Percentiles rank a stretch among this genome's conserved stretches.
These are phyloP conservation scores for Lithocarpus polystachyus DNA, from an alignment of 306 rosid genomes.

Conservation along the genomic window DNA sequence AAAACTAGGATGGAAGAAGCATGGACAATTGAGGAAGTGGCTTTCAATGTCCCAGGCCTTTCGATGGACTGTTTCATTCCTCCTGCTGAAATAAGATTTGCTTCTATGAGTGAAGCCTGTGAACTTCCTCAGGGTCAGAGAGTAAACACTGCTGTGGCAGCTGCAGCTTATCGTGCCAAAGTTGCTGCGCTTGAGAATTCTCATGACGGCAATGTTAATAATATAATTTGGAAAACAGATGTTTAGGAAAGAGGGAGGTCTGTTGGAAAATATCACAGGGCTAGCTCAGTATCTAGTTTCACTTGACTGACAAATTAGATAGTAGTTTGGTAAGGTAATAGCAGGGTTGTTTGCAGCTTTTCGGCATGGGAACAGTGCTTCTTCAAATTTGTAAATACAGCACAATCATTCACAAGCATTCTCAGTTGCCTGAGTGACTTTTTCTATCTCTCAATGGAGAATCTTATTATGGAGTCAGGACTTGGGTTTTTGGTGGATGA, in stretches of 20 bases:
- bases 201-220: conserved; percentile 45
- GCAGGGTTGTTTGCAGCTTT: conserved; percentile 42
- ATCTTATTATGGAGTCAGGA: conserved; percentile 5
- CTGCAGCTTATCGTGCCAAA: conserved; percentile 61
- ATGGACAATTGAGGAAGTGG: conserved; percentile 98
- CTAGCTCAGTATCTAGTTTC: conserved; percentile 48
- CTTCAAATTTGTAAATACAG: conserved; percentile 60
- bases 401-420: conserved; percentile 24
- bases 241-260: conserved; percentile 39
- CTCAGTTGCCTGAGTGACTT: conserved; percentile 16
- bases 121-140: conserved; percentile 71
- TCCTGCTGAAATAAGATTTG: conserved; percentile 89
- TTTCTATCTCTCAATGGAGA: conserved; percentile 3
- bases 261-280: conserved; percentile 15
- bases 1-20: conserved; percentile 99
- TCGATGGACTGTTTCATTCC: conserved; percentile 96
- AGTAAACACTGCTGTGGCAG: conserved; percentile 43
- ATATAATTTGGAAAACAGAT: conserved; percentile 66
- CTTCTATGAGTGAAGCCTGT: conserved; percentile 80
- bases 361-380: conserved; percentile 44
- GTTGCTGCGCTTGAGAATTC: conserved; percentile 63
- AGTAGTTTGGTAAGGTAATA: conserved; percentile 46
- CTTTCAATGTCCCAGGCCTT: conserved; percentile 93
- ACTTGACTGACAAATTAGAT: conserved; percentile 45
- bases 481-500: conserved; percentile 35